Conservation (phyloP, 1,284 basidiomycete species). For the Ganoderma meredithae region DNA sequence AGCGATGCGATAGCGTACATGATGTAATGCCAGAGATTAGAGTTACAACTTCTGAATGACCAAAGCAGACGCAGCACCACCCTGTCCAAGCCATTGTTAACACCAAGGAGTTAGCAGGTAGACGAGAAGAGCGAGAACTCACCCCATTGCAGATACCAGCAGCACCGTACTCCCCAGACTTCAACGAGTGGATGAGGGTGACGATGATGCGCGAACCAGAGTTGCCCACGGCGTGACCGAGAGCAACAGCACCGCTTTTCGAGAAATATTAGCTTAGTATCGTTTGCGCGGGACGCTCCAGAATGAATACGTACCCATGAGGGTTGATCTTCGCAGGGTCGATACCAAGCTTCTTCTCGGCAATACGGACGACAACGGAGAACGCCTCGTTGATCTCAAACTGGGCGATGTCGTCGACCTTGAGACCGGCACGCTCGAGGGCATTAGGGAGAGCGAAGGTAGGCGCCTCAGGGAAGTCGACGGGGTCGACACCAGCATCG, state of each 20-base stretch:
- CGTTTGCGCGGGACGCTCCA: background rate
- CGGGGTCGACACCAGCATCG: conserved; percentile 95
- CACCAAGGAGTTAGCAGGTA: conserved; percentile 13
- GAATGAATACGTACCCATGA: conserved; percentile 69
- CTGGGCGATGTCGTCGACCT: conserved; percentile 85
- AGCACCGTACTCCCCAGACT: conserved; percentile 96
- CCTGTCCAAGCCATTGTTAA: conserved; percentile 53
- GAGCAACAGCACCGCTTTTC: conserved; percentile 86
- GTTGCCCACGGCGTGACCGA: conserved; percentile 96
- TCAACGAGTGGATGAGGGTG: conserved; percentile 90
- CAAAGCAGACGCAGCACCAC: conserved; percentile 92
- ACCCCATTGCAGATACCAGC: conserved; percentile 99
- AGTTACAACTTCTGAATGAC: conserved; percentile 85
- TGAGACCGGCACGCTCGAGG: conserved; percentile 87
- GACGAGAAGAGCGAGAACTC: conserved; percentile 44
- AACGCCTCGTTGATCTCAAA: conserved; percentile 99
- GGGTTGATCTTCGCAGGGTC: conserved; percentile 92
- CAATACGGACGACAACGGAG: conserved; percentile 92
- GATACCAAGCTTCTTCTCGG: conserved; percentile 88
- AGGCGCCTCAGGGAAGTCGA: conserved; percentile 97
- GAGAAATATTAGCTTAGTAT: conserved; percentile 16
- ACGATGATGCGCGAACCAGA: conserved; percentile 97
- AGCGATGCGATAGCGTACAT: conserved; percentile 37
- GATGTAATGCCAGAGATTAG: conserved; percentile 22
- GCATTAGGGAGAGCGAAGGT: conserved; percentile 92